Evolutionary conservation across 371 early-diverging fungal species (phyloP).

Genomic region (Funneliformis caledonium): DNA sequence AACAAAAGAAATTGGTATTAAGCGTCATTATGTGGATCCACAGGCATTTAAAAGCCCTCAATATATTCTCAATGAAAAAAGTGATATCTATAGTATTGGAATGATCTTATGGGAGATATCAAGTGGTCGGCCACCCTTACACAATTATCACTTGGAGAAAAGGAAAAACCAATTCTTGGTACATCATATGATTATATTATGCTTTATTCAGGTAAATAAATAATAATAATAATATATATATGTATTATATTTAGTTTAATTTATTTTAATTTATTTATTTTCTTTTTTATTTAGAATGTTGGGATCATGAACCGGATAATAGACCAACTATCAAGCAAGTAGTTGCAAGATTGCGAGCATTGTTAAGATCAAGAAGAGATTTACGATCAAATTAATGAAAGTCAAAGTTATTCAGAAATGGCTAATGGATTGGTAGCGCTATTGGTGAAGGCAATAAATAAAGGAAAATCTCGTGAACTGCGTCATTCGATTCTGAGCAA

Average conservation of each 20-base stretch:
- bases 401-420: too few species aligned
- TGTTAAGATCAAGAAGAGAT: too few species aligned
- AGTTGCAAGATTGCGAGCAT: not conserved
- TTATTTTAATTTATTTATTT: too few species aligned
- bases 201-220: not conserved
- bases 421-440: too few species aligned
- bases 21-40: conserved; percentile 1
- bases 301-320: not conserved
- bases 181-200: not conserved
- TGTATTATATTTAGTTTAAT: too few species aligned
- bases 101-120: conserved; percentile 1
- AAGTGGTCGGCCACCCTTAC: not conserved
- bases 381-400: too few species aligned
- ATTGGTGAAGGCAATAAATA: too few species aligned
- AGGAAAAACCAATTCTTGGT: not conserved
- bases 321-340: not conserved
- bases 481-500: too few species aligned
- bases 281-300: not conserved
- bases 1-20: not conserved
- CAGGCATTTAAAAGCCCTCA: not conserved
- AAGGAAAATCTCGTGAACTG: too few species aligned
- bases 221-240: too few species aligned
- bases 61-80: not conserved
- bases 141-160: not conserved
- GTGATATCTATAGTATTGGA: not conserved